phyloP scores from a whole-genome alignment of 805 yeast genomes.

The Saturnispora quitensis region DNA sequence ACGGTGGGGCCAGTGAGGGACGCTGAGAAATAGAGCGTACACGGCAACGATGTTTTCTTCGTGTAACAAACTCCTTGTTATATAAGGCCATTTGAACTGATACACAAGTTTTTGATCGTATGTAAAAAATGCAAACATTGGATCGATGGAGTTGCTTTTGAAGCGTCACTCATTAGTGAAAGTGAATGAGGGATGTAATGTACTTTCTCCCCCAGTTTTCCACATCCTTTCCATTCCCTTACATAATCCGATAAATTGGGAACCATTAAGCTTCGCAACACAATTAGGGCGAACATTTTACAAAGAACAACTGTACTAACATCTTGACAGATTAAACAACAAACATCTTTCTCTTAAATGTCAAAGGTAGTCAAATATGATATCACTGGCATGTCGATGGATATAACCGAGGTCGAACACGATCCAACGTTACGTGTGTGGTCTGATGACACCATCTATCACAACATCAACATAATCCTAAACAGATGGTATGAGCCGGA shows the following conservation, averaged over 20 bases:
- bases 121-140: background rate
- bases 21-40: background rate
- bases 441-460: conserved; percentile 3
- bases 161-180: background rate
- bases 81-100: background rate
- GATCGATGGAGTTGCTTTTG: background rate
- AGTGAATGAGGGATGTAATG: background rate
- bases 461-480: conserved; percentile 4
- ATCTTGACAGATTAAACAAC: background rate
- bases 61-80: conserved; percentile 22
- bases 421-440: background rate
- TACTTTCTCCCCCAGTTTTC: background rate
- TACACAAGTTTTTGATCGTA: background rate
- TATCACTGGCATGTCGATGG: conserved; percentile 10
- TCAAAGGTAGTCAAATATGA: background rate
- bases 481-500: conserved; percentile 2
- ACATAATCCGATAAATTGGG: background rate
- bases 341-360: background rate
- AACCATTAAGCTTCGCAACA: background rate
- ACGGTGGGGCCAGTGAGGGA: background rate
- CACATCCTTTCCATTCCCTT: background rate
- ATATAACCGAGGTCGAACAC: conserved; percentile 7
- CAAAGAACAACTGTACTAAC: background rate
- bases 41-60: conserved; percentile 22
- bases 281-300: background rate